Conservation (phyloP, 768 basidiomycete genomes). For the Naematelia encephala region DNA sequence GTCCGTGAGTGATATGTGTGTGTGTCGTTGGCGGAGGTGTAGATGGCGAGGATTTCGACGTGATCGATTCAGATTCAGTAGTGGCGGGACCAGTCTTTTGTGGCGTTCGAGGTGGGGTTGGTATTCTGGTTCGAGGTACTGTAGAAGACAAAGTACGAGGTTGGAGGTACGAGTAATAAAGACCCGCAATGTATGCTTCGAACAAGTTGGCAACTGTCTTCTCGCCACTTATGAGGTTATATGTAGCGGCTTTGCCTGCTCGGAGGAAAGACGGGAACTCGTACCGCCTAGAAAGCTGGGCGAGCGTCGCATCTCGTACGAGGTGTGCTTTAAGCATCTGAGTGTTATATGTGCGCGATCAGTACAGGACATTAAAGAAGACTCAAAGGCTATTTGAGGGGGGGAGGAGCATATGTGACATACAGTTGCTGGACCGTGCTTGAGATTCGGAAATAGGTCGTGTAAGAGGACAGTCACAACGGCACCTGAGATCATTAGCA, state of each 20-base stretch:
- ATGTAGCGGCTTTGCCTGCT: slow-evolving; percentile 4
- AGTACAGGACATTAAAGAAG: too few relatives aligned
- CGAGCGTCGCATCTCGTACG: slow-evolving; percentile 28
- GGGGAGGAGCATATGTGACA: slow-evolving; percentile 3
- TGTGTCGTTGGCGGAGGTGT: not conserved
- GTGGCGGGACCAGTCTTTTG: not conserved
- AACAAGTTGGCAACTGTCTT: slow-evolving; percentile 34
- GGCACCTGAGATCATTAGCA: slow-evolving; percentile 11
- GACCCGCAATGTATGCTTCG: slow-evolving; percentile 41
- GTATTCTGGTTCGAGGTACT: not conserved
- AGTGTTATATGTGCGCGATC: too few relatives aligned
- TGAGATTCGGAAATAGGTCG: slow-evolving; percentile 34
- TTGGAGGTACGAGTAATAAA: slow-evolving; percentile 29
- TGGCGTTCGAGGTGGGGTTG: slow-evolving; percentile 10
- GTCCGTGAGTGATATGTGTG: slow-evolving; percentile 9
- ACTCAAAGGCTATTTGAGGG: not conserved
- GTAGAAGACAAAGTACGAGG: slow-evolving; percentile 1
- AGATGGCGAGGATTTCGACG: not conserved
- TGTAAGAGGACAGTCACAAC: slow-evolving; percentile 32
- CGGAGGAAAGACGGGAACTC: slow-evolving; percentile 22
- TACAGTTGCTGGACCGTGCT: slow-evolving; percentile 31
- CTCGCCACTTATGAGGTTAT: slow-evolving; percentile 14
- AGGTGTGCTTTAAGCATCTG: slow-evolving; percentile 35
- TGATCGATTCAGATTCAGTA: not conserved
- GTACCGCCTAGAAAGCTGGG: slow-evolving; percentile 31